Evolutionary conservation across 495 filamentous ascomycete species (phyloP), one percentile per base, ranked within the genome.

Genomic region (Friedmanniomyces endolithicus): DNA sequence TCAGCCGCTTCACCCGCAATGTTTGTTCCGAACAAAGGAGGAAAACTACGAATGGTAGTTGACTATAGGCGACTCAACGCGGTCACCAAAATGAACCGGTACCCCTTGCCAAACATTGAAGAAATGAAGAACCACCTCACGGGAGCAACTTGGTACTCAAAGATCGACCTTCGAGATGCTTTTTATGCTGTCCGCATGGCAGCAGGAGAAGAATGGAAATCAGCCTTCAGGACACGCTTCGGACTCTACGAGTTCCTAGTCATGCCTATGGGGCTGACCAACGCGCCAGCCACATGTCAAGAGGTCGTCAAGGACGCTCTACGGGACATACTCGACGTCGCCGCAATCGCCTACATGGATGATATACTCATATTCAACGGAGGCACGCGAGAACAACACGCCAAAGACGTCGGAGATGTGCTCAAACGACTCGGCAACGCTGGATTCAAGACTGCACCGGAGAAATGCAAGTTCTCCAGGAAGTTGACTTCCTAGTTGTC

Each of bases 21-120:
- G 12, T 67, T 68, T 55, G 43, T 68, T 45, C 53, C 33, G 24
- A 70, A 70, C 44, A 66, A 66, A 33, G 53, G 61, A 59, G 50
- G 43, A 41, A 57, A 24, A 22, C 27, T 64, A 51, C 22, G 39
- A 50, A 40, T 66, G 44, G 64, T 55, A 3, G 9, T 31, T 9
- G 27, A 31, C 27, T 31, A 31, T 9, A 44, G 48, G 59, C 31
- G 50, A 52, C 43, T 67, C 31, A 69, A 69, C 45, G 27, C 43
- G n/a, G 59, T 61, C 23, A 69, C 57, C 19, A 56, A 61, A 23
- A 66, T 67, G 23, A 54, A 69, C 41, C n/a, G 34, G 51, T 57
- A 69, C 37, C 57, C 41, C 39, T 47, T 67, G 61, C 52, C 55
- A 17, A 39, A 60, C 17, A 65, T 64, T 17, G 27, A 44, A 20